These are phyloP conservation scores for Pachysandra terminalis DNA, from an alignment of 164 flowering plant species.

Conservation along the genomic window DNA sequence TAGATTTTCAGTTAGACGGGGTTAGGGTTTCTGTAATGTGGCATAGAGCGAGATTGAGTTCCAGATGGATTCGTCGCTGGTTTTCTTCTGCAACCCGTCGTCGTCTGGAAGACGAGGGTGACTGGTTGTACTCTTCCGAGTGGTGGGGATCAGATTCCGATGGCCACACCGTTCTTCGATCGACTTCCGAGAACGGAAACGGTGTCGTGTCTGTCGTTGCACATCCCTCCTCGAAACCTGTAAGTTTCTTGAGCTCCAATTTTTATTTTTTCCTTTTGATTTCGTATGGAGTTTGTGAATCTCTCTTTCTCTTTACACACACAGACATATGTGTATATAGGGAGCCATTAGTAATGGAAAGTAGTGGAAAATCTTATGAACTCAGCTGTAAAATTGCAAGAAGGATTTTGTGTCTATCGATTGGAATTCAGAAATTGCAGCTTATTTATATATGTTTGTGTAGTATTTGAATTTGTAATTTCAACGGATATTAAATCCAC, in stretches of 20 bases:
- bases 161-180: conserved; percentile 57
- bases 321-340: no score
- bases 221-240: conserved; percentile 80
- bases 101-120: conserved; percentile 70
- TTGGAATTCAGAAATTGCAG: no score
- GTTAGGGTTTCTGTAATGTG: conserved; percentile 21
- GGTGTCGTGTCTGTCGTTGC: conserved; percentile 86
- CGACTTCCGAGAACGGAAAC: conserved; percentile 66
- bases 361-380: no score
- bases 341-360: no score
- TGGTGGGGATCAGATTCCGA: conserved; percentile 75
- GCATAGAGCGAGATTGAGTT: conserved; percentile 19
- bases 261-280: neutral
- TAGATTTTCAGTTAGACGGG: neutral
- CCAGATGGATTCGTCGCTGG: conserved; percentile 26
- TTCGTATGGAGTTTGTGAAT: neutral
- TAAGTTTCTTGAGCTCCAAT: conserved; percentile 24
- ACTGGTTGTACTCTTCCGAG: conserved; percentile 79
- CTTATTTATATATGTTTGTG: no score
- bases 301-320: no score
- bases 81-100: conserved; percentile 29
- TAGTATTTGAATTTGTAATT: no score
- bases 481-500: no score
- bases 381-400: no score
- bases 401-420: no score